These are phyloP conservation scores for Yamadazyma atmosphaerica DNA, from an alignment of 1,139 yeast species.

Conservation along the genomic window DNA sequence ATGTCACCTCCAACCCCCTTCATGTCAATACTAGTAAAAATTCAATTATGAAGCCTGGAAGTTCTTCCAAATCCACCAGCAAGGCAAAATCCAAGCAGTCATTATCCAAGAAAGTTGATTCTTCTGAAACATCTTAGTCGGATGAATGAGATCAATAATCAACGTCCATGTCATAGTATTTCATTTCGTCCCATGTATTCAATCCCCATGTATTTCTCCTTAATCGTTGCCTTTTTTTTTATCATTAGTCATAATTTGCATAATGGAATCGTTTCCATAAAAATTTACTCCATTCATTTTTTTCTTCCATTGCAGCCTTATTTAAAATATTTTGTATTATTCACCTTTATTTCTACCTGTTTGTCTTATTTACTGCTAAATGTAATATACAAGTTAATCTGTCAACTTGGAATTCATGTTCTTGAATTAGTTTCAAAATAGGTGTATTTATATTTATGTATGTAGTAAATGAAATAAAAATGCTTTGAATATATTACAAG, in stretches of 20 bases:
- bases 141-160: not conserved
- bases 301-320: too few relatives aligned
- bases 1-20: slow-evolving; percentile 1
- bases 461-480: not conserved
- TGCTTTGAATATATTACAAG: not conserved
- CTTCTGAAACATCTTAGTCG: not conserved
- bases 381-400: too few relatives aligned
- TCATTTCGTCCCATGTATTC: slow-evolving; percentile 1
- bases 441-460: not conserved
- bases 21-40: not conserved
- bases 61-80: not conserved
- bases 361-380: not conserved
- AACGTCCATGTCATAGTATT: not conserved
- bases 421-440: too few relatives aligned
- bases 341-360: not conserved
- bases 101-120: not conserved
- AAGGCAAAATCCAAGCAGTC: not conserved
- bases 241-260: slow-evolving; percentile 1
- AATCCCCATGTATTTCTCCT: not conserved
- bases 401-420: too few relatives aligned
- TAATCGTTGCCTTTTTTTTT: not conserved
- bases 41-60: not conserved
- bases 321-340: not conserved
- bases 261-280: not conserved
- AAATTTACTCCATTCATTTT: not conserved